Evolutionary conservation across 495 filamentous ascomycete genomes (phyloP).

Genomic region (Lophiotrema nucula): DNA sequence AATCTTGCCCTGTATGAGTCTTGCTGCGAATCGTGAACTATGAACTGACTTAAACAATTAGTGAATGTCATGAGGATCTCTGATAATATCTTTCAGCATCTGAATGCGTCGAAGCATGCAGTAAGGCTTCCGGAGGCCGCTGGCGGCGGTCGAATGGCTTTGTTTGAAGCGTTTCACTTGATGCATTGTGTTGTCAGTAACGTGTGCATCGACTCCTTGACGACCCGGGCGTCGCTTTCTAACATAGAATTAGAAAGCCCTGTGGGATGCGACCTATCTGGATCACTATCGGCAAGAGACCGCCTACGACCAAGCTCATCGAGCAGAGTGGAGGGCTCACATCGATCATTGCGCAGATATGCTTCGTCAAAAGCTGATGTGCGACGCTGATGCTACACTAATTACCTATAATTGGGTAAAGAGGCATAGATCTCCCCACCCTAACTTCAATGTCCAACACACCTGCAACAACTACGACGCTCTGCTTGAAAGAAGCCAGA

Average conservation of each 20-base stretch:
- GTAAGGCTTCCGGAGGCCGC: neutral
- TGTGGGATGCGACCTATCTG: constrained; percentile 8
- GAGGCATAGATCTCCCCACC: constrained; percentile 20
- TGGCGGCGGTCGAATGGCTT: constrained; percentile 29
- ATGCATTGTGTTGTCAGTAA: constrained; percentile 31
- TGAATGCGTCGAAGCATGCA: neutral
- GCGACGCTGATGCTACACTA: constrained; percentile 35
- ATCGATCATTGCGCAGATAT: constrained; percentile 38
- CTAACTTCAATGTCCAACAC: constrained; percentile 36
- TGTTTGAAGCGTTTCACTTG: constrained; percentile 32
- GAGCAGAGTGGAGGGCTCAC: constrained; percentile 3
- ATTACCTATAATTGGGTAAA: constrained; percentile 36
- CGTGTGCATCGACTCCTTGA: neutral
- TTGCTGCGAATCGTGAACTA: no score
- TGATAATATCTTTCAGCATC: constrained; percentile 8
- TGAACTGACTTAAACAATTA: no score
- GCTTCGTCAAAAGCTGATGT: constrained; percentile 40
- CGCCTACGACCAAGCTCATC: neutral
- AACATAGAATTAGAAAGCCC: neutral
- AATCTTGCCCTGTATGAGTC: neutral
- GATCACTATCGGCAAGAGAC: constrained; percentile 1
- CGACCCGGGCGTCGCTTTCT: no score
- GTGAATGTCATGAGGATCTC: no score
- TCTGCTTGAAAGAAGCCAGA: constrained; percentile 1
- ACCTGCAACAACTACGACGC: constrained; percentile 31